A percentile compares a stretch with the other conserved stretches of the same genome.
These are phyloP conservation scores for Azolla pinnata DNA, from an alignment of 75 land plant genomes.

Conservation along the genomic window DNA sequence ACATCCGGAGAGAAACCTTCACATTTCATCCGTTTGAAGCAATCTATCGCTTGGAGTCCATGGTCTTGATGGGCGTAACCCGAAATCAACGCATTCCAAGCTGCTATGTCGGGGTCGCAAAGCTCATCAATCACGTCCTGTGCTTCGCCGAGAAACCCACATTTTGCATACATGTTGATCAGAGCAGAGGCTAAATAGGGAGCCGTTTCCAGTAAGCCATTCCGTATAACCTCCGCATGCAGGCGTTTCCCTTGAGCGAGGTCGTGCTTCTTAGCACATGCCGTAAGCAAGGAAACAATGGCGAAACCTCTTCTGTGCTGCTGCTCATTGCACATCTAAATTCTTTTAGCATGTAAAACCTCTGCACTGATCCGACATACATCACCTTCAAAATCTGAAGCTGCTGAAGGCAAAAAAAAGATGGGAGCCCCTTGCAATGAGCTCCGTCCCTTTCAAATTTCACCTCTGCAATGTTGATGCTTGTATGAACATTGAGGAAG, in stretches of 20 bases:
- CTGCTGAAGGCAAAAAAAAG: too few relatives aligned
- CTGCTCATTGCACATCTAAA: too few relatives aligned
- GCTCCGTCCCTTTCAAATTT: too few relatives aligned
- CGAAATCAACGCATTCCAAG: slow-evolving; percentile 61
- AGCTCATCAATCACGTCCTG: slow-evolving; percentile 46
- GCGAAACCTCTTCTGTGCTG: too few relatives aligned
- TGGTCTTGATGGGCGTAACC: slow-evolving; percentile 40
- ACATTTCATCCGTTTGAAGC: slow-evolving; percentile 34
- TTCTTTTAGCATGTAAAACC: too few relatives aligned
- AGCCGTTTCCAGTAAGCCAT: slow-evolving; percentile 3
- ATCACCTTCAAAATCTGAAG: too few relatives aligned
- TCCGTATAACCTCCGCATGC: slow-evolving; percentile 35
- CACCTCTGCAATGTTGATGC: too few relatives aligned
- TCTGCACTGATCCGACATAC: too few relatives aligned
- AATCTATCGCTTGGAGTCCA: slow-evolving; percentile 28
- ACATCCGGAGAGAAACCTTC: slow-evolving; percentile 3
- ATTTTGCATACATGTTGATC: slow-evolving; percentile 35
- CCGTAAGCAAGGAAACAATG: not conserved
- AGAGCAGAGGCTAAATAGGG: slow-evolving; percentile 37
- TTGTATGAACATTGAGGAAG: too few relatives aligned
- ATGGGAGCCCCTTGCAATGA: too few relatives aligned
- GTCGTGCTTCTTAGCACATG: not conserved
- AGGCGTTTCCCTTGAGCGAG: slow-evolving; percentile 9
- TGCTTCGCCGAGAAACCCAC: slow-evolving; percentile 34
- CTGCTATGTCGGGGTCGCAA: slow-evolving; percentile 41